Percentiles rank a stretch among this genome's conserved stretches.
Evolutionary conservation across 306 rosid species (phyloP).

Genomic region (Canavalia gladiata): DNA sequence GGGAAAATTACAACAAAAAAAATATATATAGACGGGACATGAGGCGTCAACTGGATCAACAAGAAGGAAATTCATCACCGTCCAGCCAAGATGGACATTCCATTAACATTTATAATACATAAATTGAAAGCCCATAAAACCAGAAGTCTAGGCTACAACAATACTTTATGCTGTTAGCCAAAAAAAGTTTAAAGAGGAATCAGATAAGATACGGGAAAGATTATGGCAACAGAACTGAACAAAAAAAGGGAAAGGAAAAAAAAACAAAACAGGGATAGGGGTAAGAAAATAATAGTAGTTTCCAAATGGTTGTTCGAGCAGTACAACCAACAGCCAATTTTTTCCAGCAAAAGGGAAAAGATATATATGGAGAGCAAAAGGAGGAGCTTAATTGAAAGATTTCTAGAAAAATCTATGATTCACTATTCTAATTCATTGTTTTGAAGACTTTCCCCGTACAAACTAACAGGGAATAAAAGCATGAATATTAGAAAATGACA

Average conservation of each 20-base stretch:
- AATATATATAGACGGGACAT: too few relatives aligned
- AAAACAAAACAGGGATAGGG: neutral
- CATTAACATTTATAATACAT: neutral
- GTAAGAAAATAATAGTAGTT: constrained; percentile 7
- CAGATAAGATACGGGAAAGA: constrained; percentile 36
- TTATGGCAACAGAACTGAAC: neutral
- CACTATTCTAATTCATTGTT: neutral
- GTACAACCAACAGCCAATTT: neutral
- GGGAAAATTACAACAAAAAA: neutral
- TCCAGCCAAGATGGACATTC: constrained; percentile 23
- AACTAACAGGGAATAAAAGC: constrained; percentile 3
- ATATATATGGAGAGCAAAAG: neutral
- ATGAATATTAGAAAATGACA: constrained; percentile 18
- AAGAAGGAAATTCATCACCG: neutral
- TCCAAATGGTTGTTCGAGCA: neutral
- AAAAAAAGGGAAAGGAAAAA: neutral
- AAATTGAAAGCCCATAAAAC: constrained; percentile 4
- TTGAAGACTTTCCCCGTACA: neutral
- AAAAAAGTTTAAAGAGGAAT: constrained; percentile 19
- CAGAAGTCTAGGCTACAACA: constrained; percentile 22
- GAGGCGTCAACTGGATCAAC: constrained; percentile 11
- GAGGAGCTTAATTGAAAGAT: neutral
- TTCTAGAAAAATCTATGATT: neutral
- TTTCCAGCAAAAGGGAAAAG: neutral
- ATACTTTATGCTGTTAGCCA: constrained; percentile 5